These are phyloP conservation scores for Penicillium aurantiogriseum DNA, from an alignment of 2,329 filamentous ascomycete genomes.

Conservation along the genomic window DNA sequence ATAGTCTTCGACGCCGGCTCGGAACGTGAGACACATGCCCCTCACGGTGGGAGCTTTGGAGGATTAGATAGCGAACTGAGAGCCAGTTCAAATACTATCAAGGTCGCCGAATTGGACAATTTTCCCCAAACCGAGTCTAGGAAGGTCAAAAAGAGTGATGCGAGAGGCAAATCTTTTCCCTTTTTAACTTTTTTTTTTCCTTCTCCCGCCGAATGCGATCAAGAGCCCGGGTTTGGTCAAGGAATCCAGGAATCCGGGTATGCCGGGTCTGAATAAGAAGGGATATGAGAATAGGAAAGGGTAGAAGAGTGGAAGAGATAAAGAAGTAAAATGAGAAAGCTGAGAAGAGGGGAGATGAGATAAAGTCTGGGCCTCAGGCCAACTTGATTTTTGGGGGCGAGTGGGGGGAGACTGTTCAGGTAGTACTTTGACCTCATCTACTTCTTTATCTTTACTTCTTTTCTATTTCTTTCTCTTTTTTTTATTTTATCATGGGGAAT, in stretches of 20 bases:
- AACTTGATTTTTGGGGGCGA: constrained; percentile 13
- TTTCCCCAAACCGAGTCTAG: background rate
- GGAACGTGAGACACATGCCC: constrained; percentile 36
- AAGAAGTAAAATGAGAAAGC: constrained; percentile 7
- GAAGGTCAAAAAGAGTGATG: constrained; percentile 23
- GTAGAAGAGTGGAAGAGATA: background rate
- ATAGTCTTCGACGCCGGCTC: constrained; percentile 29
- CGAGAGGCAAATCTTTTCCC: constrained; percentile 32
- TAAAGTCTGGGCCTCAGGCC: constrained; percentile 20
- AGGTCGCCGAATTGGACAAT: background rate
- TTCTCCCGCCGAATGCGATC: constrained; percentile 21
- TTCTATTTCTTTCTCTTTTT: background rate
- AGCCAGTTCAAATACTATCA: background rate
- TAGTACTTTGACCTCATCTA: background rate
- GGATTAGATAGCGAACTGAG: background rate
- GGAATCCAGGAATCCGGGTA: background rate
- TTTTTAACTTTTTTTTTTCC: constrained; percentile 20
- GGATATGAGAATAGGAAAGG: background rate
- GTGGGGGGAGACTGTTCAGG: background rate
- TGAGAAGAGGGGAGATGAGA: constrained; percentile 14
- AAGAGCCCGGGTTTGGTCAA: constrained; percentile 7
- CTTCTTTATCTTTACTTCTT: background rate
- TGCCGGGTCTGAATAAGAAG: background rate
- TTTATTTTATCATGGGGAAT: background rate
- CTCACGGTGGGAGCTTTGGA: constrained; percentile 21